Evolutionary conservation across 1,284 basidiomycete species (phyloP).

Genomic region (Rhodotorula sp.): DNA sequence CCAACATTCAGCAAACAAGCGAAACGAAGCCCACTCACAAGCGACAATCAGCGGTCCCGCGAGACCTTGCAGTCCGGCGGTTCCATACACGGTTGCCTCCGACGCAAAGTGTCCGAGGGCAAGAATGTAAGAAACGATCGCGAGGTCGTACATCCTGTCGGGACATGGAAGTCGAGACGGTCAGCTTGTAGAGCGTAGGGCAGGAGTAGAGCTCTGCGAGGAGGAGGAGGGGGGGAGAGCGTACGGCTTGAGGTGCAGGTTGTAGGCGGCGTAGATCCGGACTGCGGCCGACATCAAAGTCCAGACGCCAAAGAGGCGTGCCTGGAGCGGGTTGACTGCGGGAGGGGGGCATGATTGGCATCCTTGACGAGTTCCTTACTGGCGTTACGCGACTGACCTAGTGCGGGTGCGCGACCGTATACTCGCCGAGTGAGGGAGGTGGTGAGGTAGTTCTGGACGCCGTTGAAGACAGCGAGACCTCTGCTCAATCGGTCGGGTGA

Average conservation of each 20-base stretch:
- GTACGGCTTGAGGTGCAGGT: conserved; percentile 74
- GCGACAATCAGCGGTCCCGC: conserved; percentile 80
- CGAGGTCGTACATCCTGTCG: conserved; percentile 81
- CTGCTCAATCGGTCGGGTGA: conserved; percentile 4
- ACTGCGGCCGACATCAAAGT: conserved; percentile 78
- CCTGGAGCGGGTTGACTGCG: conserved; percentile 78
- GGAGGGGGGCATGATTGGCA: too few species aligned
- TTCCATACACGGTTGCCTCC: conserved; percentile 79
- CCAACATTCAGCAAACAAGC: too few species aligned
- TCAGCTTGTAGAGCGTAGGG: neutral
- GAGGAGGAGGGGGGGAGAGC: conserved; percentile 41
- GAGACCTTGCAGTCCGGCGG: conserved; percentile 66
- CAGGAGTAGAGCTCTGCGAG: too few species aligned
- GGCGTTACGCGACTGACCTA: conserved; percentile 50
- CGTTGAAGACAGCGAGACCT: conserved; percentile 75
- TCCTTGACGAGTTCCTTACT: too few species aligned
- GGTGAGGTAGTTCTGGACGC: conserved; percentile 74
- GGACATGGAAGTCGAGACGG: neutral
- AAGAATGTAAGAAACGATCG: conserved; percentile 80
- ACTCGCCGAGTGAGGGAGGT: conserved; percentile 72
- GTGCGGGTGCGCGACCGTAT: conserved; percentile 62
- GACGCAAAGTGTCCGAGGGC: conserved; percentile 85
- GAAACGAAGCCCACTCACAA: too few species aligned
- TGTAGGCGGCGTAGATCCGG: conserved; percentile 78
- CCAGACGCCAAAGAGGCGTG: conserved; percentile 84